Conservation (phyloP, 2,329 filamentous ascomycete genomes). For the Sporothrix sp. region DNA sequence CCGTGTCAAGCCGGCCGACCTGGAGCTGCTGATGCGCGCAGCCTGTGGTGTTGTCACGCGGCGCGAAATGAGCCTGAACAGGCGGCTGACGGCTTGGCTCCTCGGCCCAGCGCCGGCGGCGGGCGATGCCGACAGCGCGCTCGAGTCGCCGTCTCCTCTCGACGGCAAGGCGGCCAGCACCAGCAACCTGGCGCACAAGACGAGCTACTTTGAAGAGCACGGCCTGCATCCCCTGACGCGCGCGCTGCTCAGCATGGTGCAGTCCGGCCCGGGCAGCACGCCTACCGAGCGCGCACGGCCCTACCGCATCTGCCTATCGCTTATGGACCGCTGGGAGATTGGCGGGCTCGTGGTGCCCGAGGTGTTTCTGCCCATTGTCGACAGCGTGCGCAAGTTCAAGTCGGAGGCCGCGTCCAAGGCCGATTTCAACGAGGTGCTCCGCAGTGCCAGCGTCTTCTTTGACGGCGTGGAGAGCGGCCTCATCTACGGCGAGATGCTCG, state of each 20-base stretch:
- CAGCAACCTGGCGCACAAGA: conserved; percentile 43
- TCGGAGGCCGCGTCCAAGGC: conserved; percentile 50
- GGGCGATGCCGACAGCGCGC: conserved; percentile 20
- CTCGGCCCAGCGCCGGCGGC: conserved; percentile 59
- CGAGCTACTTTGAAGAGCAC: conserved; percentile 73
- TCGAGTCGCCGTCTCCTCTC: conserved; percentile 34
- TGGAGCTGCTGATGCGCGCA: conserved; percentile 71
- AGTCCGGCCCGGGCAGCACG: conserved; percentile 28
- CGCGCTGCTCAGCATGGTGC: conserved; percentile 70
- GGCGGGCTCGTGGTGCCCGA: conserved; percentile 80
- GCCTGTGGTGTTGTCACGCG: conserved; percentile 80
- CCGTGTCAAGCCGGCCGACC: conserved; percentile 60
- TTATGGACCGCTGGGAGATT: conserved; percentile 98
- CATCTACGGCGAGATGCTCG: conserved; percentile 76
- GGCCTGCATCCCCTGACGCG: conserved; percentile 65
- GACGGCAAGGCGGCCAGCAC: conserved; percentile 26
- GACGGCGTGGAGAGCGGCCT: conserved; percentile 91
- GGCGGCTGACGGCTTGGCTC: conserved; percentile 93
- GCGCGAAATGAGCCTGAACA: conserved; percentile 92
- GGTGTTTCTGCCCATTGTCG: conserved; percentile 77
- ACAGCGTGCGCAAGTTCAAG: conserved; percentile 70
- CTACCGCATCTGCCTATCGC: conserved; percentile 82
- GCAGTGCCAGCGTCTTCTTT: conserved; percentile 92
- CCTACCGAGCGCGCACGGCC: conserved; percentile 67
- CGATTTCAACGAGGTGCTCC: conserved; percentile 76